A percentile compares a stretch with the other conserved stretches of the same genome.
Evolutionary conservation across 148 eudicot species (phyloP).

Genomic region (Rheum nobile): DNA sequence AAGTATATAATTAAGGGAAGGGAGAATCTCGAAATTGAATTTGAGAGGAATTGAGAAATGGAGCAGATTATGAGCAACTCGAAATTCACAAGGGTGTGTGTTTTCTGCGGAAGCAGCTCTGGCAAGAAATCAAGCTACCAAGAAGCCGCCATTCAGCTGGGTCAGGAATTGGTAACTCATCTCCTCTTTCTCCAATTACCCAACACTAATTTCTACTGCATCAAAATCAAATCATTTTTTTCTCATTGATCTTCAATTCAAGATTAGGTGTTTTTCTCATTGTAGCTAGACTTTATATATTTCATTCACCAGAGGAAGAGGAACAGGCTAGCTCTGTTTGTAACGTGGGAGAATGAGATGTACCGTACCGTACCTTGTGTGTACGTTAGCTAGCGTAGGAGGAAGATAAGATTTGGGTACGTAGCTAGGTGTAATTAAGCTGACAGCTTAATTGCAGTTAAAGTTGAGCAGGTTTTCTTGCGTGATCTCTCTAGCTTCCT

Average conservation of each 20-base stretch:
- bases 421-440: too few relatives aligned
- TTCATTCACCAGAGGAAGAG: not conserved
- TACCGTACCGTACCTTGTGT: too few relatives aligned
- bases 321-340: too few relatives aligned
- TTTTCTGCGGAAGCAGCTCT: constrained; percentile 49
- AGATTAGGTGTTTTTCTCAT: too few relatives aligned
- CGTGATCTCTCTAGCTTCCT: not conserved
- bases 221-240: not conserved
- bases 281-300: too few relatives aligned
- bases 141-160: constrained; percentile 47
- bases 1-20: too few relatives aligned
- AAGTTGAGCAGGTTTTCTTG: not conserved
- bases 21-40: too few relatives aligned
- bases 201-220: constrained; percentile 3
- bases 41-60: constrained; percentile 16
- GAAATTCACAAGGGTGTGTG: constrained; percentile 46
- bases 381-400: too few relatives aligned
- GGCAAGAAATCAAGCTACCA: constrained; percentile 51
- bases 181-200: too few relatives aligned
- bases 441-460: not conserved
- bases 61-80: constrained; percentile 30
- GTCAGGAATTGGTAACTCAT: constrained; percentile 53
- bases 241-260: not conserved
- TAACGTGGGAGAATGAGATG: too few relatives aligned
- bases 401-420: not conserved